Evolutionary conservation across 495 filamentous ascomycete genomes (phyloP).

Genomic region (Xylaria palmicola): DNA sequence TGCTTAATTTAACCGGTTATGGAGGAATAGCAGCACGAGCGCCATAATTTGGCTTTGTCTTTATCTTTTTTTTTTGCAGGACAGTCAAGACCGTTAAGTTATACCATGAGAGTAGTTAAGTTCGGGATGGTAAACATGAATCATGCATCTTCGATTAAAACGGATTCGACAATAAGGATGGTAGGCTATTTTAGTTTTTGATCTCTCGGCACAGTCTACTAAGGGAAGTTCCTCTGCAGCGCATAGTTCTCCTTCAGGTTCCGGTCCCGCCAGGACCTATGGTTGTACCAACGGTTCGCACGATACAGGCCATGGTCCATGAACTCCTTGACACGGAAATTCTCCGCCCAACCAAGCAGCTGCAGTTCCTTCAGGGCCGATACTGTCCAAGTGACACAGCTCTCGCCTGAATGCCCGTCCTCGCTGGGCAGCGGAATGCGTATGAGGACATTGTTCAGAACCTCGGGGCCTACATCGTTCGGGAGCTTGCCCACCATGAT

Average conservation of each 20-base stretch:
- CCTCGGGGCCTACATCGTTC: not conserved
- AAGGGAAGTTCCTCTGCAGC: not conserved
- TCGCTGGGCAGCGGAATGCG: not conserved
- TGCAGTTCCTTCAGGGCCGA: not conserved
- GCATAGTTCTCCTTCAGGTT: slow-evolving; percentile 1
- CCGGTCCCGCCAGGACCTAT: not conserved
- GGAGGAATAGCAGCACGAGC: too few relatives aligned
- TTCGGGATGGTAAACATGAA: too few relatives aligned
- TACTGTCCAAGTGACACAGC: not conserved
- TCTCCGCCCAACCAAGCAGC: not conserved
- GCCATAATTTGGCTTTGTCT: too few relatives aligned
- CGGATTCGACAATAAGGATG: too few relatives aligned
- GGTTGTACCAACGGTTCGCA: not conserved
- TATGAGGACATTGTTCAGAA: not conserved
- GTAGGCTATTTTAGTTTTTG: too few relatives aligned
- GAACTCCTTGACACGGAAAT: not conserved
- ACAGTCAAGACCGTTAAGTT: too few relatives aligned
- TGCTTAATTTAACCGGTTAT: too few relatives aligned
- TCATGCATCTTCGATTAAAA: too few relatives aligned
- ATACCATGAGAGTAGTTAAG: too few relatives aligned
- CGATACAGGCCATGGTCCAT: not conserved
- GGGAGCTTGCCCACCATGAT: slow-evolving; percentile 7
- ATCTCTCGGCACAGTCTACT: not conserved
- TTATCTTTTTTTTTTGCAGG: too few relatives aligned
- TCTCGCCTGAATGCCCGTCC: not conserved